Conservation (phyloP, 345 rosid genomes). For the Moricandia arvensis region DNA sequence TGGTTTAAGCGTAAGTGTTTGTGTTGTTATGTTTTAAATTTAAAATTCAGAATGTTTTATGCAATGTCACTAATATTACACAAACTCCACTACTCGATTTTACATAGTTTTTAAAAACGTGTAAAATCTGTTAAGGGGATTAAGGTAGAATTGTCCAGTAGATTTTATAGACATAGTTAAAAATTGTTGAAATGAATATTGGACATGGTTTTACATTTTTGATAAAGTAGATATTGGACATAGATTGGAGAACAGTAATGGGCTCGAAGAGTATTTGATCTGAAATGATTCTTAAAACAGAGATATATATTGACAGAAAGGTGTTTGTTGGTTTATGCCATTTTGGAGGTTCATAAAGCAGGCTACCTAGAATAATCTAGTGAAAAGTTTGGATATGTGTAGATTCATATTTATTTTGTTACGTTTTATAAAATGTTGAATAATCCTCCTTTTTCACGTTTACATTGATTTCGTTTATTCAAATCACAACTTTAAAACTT, state of each 20-base stretch:
- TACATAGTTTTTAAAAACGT: too few species aligned
- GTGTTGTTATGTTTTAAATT: background rate
- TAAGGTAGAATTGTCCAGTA: background rate
- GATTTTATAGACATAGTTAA: background rate
- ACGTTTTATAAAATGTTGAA: background rate
- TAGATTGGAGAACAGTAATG: background rate
- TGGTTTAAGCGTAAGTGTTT: too few species aligned
- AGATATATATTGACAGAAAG: too few species aligned
- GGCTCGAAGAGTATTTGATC: constrained; percentile 9
- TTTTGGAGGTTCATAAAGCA: too few species aligned
- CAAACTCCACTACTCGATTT: too few species aligned
- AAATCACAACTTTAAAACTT: background rate
- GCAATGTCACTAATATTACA: too few species aligned
- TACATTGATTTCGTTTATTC: background rate
- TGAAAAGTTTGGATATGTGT: background rate
- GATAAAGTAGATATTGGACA: background rate
- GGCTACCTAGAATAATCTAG: too few species aligned
- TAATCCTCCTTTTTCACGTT: background rate
- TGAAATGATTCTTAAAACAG: too few species aligned
- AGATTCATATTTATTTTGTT: background rate
- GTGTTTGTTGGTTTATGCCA: too few species aligned
- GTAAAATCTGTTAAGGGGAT: too few species aligned
- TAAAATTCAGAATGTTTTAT: too few species aligned
- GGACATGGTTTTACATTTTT: background rate
- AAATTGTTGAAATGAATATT: too few species aligned